Evolutionary conservation across 1,284 basidiomycete species (phyloP), one percentile per base, ranked within the genome.

Genomic region (Ceraceosorus guamensis): DNA sequence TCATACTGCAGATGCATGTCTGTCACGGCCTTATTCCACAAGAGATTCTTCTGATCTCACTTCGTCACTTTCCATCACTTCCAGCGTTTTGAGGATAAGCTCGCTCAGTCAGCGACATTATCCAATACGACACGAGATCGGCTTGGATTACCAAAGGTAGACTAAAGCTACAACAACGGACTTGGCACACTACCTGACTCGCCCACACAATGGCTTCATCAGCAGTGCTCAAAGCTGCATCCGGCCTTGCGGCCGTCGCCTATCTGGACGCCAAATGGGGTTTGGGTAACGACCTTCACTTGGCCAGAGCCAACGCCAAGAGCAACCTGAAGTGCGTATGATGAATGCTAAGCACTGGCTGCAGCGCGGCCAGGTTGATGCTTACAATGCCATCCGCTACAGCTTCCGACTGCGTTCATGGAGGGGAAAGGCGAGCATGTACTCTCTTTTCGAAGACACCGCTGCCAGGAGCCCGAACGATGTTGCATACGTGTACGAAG

Each of bases 191-290:
- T n/a, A n/a, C n/a, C n/a, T n/a, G n/a, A n/a, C n/a, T n/a, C n/a
- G n/a, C n/a, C n/a, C n/a, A n/a, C n/a, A n/a, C n/a, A n/a, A n/a
- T n/a, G n/a, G n/a, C n/a, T n/a, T n/a, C n/a, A n/a, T n/a, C n/a
- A n/a, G n/a, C n/a, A n/a, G n/a, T 55, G 18, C 24, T 57, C 45
- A 70, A 71, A 52, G 68, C 68, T 4, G 68, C 66, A 16, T 62
- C 60, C 54, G 61, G 60, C 35, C n/a, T 71, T 24, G 70, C 67
- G 11, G 61, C 64, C 37, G 55, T 62, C 33, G 66, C 70, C 47
- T 72, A 72, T 53, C 57, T 71, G 57, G 70, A 72, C 47, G 70
- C 70, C 55, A 69, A 70, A 52, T 60, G 66, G 47, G 68, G 68
- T 41, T 7, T 71, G 30, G 37, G 57, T 34, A 52, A 43, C 56